Evolutionary conservation across 1,284 basidiomycete species (phyloP), one percentile per base, ranked within the genome.

Genomic region (Ustilago tritici): DNA sequence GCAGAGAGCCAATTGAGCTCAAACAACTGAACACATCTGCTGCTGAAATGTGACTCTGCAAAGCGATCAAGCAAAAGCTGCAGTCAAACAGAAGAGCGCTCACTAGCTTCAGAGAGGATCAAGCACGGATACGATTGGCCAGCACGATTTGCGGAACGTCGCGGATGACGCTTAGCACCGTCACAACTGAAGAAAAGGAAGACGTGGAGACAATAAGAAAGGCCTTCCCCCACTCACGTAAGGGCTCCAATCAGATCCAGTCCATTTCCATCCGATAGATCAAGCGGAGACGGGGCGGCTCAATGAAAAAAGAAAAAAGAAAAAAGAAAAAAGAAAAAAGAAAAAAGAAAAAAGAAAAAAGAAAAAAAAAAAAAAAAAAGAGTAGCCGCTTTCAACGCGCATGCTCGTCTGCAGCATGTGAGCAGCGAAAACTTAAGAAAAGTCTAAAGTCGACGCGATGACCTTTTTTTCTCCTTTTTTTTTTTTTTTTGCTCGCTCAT

Each of bases 171-270:
- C 61, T 47, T 49, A 47, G 38, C 36, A 36, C 47, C 34, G 35
- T 56, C 9, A 28, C 12, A 9, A n/a, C 15, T 17, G 31, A 34
- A 35, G 11, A 59, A 36, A 31, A 38, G 32, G 17, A 8, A 19
- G 34, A 28, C 23, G 23, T 28, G 23, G 23, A 28, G 23, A 28
- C 3, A 28, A 28, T 28, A 28, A 41, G 17, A 41, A 41, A 17
- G 40, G 4, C 40, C 40, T 17, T 19, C 49, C 59, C 59, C 49
- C 59, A 53, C 59, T 43, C 40, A 38, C n/a, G 46, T 12, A 23
- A 41, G 7, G 34, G 34, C 55, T 65, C 70, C 70, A 73, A 73
- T 73, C 70, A 73, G 70, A 73, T 73, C 58, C 49, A n/a, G 61
- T 67, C 61, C 70, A 72, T 73, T 73, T 64, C 60, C 43, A 62